Evolutionary conservation across 2,329 filamentous ascomycete genomes (phyloP).

Genomic region (Aspergillus ibericus): DNA sequence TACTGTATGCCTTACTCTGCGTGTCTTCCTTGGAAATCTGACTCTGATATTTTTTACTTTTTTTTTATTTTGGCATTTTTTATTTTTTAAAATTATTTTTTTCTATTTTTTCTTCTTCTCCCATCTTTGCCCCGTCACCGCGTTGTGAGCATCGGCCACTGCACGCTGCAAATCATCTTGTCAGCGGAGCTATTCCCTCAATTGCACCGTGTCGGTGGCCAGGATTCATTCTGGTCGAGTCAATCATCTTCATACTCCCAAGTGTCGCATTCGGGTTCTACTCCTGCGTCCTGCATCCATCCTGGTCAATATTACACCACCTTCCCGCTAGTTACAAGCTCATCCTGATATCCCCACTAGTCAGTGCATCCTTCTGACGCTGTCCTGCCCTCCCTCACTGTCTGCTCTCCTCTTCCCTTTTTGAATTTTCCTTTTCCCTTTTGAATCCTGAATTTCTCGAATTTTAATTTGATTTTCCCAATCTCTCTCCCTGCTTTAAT

Average conservation of each 20-base stretch:
- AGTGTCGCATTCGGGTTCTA: slow-evolving; percentile 26
- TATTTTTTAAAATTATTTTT: not conserved
- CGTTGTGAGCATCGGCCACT: slow-evolving; percentile 15
- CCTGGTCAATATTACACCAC: slow-evolving; percentile 42
- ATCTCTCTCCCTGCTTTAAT: slow-evolving; percentile 8
- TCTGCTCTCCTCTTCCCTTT: slow-evolving; percentile 17
- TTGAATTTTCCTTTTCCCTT: slow-evolving; percentile 9
- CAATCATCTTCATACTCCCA: slow-evolving; percentile 16
- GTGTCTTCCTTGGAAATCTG: not conserved
- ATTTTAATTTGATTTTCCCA: slow-evolving; percentile 13
- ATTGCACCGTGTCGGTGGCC: slow-evolving; percentile 2
- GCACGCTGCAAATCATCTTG: slow-evolving; percentile 26
- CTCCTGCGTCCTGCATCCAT: slow-evolving; percentile 38
- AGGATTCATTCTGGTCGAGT: slow-evolving; percentile 15
- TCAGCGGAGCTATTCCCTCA: not conserved
- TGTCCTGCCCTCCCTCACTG: slow-evolving; percentile 16
- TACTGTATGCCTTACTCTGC: not conserved
- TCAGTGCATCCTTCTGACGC: slow-evolving; percentile 19
- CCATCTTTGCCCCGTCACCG: slow-evolving; percentile 7
- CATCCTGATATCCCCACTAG: slow-evolving; percentile 32
- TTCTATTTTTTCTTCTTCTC: slow-evolving; percentile 1
- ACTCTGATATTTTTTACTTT: not conserved
- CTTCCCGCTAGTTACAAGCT: slow-evolving; percentile 39
- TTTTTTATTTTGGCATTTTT: not conserved
- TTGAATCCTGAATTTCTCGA: slow-evolving; percentile 13